phyloP scores from a whole-genome alignment of 1,284 basidiomycete species.

The Gomphus bonarii region DNA sequence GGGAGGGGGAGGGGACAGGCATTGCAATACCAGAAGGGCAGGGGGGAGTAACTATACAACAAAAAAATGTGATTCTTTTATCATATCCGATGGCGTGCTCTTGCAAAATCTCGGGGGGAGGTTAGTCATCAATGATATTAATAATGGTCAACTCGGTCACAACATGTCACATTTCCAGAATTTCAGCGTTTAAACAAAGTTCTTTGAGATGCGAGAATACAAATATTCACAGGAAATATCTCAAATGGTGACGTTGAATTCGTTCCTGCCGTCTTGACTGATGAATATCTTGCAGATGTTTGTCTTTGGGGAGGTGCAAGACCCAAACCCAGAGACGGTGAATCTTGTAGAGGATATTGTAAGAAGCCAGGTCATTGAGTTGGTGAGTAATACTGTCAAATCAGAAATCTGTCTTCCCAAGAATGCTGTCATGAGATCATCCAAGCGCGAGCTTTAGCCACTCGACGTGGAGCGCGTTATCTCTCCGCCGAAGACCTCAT shows the following conservation, averaged over 20 bases:
- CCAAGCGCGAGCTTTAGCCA: slow-evolving; percentile 80
- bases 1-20: neutral
- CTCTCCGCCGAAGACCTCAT: slow-evolving; percentile 92
- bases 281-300: slow-evolving; percentile 62
- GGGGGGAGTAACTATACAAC: neutral
- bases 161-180: neutral
- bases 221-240: slow-evolving; percentile 75
- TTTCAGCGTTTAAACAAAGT: neutral
- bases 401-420: neutral
- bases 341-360: slow-evolving; percentile 94
- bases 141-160: neutral
- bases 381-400: slow-evolving; percentile 40
- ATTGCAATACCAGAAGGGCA: neutral
- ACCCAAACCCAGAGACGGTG: slow-evolving; percentile 80
- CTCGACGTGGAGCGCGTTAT: slow-evolving; percentile 73
- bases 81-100: slow-evolving; percentile 8
- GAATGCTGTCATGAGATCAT: slow-evolving; percentile 51
- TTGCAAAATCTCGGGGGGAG: neutral
- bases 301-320: slow-evolving; percentile 92
- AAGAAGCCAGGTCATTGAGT: slow-evolving; percentile 86
- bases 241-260: slow-evolving; percentile 50
- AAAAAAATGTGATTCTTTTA: neutral
- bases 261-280: neutral
- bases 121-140: neutral
- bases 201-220: slow-evolving; percentile 35